Evolutionary conservation across 73 alveolate genomes (phyloP), one percentile per base, ranked within the genome.

Genomic region (Paramecium bursaria): DNA sequence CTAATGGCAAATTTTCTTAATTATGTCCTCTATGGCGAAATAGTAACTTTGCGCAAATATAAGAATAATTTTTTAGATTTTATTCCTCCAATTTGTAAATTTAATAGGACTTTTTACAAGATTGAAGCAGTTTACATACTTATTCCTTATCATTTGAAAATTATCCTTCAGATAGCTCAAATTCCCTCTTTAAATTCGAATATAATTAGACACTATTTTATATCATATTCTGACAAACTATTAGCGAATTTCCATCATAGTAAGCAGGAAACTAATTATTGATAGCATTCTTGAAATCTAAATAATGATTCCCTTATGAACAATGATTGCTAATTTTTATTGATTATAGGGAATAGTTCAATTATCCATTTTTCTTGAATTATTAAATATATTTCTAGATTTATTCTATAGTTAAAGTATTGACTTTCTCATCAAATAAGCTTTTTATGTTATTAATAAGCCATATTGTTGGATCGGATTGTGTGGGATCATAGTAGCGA

Each of bases 191-290:
- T 54, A 54, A 54, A 26, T 54, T 54, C 27, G 22, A 26, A 25
- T 25, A 54, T 54, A 54, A 54, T 54, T 54, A 54, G 25, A 54
- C 75, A 23, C 47, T 54, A 54, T 54, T 54, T 19, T 17, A 23
- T 21, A 54, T 54, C 47, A 22, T 22, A 54, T 54, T 54, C 17
- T 19, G 27, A 13, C 75, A 54, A 54, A 54, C n/a, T 44, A 54
- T 33, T 10, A 54, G 22, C 47, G 22, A 22, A 22, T 54, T 22
- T 54, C 75, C 75, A 54, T 54, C 31, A 54, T 54, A 21, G 4
- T 21, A 54, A 1, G 27, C 75, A 22, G 75, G 75, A 54, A 22
- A 54, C 22, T 54, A 54, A 10, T 54, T 54, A 54, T 54, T 19
- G 25, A 25, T 15, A 21, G 31, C 3, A 54, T 54, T 54, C 22